Base-by-base conservation (phyloP, 345 rosid species). In the Sisymbrium irio region DNA sequence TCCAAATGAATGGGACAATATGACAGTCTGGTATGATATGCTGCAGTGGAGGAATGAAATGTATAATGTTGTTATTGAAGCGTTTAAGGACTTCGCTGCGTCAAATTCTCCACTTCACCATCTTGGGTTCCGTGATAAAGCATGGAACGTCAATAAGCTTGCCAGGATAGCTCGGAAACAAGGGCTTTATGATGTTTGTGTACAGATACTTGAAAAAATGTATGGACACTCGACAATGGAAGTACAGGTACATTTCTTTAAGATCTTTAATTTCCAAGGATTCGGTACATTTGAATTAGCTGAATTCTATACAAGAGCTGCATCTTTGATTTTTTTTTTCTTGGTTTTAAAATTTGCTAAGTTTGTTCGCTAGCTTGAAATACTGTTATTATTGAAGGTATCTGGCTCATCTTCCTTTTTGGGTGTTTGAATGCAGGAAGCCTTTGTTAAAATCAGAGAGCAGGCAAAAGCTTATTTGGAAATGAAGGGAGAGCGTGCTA, bases 11-110 rank as follows among this genome's bases (percentile, higher is more conserved):
- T 95, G 97, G 97, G 97, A 95, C 88, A 86, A 86, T 76, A 92
- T 92, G 97, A 84, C 99, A 28, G 85, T 87, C 69, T 95, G 97
- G 99, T 92, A 83, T 83, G 99, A 95, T 83, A 83, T 92, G 83
- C 92, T 95, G 66, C 97, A 90, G 62, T 95, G 99, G 99, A 88
- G 99, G 76, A 95, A 95, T 79, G 98, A 95, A 84, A 95, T 90
- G 87, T 95, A 92, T 77, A 95, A 85, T 81, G 86, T 87, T 76
- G 93, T 90, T 22, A 90, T 92, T 30, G 99, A 95, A 76, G 93
- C 98, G 20, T 95, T 95, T 83, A 95, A 95, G 84, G 99, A 95
- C 63, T 83, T 87, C 44, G 83, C 65, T 56, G 72, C 80, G 67
- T 62, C 90, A 59, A 95, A 95, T 77, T 82, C 92, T 53, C 94